Evolutionary conservation across 331 rosid species (phyloP), one percentile per base, ranked within the genome.

Genomic region (Pyrus hybrid): DNA sequence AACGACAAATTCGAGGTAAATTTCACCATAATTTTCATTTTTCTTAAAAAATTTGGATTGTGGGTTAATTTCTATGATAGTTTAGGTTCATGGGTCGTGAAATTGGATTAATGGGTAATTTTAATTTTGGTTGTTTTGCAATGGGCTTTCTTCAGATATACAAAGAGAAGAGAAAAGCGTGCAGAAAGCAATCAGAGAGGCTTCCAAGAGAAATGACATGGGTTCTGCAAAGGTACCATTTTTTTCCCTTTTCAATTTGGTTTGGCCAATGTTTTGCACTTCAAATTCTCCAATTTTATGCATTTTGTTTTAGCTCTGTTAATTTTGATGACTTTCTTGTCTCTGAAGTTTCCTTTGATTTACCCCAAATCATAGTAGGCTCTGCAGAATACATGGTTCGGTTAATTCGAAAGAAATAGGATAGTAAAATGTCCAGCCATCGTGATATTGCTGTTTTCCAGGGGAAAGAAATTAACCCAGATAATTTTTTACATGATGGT

Each of bases 171-270:
- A 86, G 77, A 86, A 77, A 67, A 80, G 63, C 68, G 89, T 86
- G 72, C 85, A 86, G 35, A 86, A 83, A 57, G 85, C 89, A n/a
- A 85, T 85, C 66, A 77, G 66, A 76, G 89, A 85, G 8, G 87
- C 89, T 80, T 86, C 87, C 65, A 86, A 86, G 72, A 80, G 89
- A 51, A 86, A 83, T 37, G 87, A 86, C 79, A 77, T 86, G 85
- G 83, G 80, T 35, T 86, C 89, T 77, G 89, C 89, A 14, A 86
- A 83, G 89, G 89, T 85, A 57, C 35, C 60, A 6, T 18, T 68
- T 61, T 73, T 74, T 74, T 54, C 62, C 10, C 12, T 10, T 16
- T 25, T 18, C 12, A 45, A 35, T 37, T 76, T 70, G 47, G 43
- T 47, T 11, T 20, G 67, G 21, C 69, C 41, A 22, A 0, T 23